Percentiles rank a stretch among this genome's conserved stretches.
These are phyloP conservation scores for Catharanthus roseus DNA, from an alignment of 257 asterid genomes.

Conservation along the genomic window DNA sequence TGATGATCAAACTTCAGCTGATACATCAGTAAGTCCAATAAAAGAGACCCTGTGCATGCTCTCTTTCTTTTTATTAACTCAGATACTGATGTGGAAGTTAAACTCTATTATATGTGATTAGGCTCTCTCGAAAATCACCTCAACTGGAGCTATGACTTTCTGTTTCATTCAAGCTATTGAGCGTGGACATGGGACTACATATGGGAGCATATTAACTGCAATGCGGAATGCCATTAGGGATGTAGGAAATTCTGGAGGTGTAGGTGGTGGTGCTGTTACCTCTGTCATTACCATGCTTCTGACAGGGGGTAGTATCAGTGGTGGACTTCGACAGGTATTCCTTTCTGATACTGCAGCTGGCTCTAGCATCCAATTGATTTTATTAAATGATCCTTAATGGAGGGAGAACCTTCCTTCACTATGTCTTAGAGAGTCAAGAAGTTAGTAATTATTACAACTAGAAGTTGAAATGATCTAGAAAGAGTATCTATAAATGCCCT, in stretches of 20 bases:
- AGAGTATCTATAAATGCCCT: not conserved
- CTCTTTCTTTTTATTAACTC: not conserved
- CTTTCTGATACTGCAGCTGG: slow-evolving; percentile 1
- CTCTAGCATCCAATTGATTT: not conserved
- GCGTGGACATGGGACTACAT: slow-evolving; percentile 76
- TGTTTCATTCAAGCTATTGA: slow-evolving; percentile 98
- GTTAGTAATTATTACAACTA: not conserved
- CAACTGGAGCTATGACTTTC: slow-evolving; percentile 98
- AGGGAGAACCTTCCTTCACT: not conserved
- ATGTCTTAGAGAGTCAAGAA: no score
- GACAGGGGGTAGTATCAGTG: slow-evolving; percentile 67
- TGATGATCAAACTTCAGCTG: slow-evolving; percentile 92
- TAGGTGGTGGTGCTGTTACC: slow-evolving; percentile 69
- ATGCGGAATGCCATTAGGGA: slow-evolving; percentile 78
- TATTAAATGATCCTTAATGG: not conserved
- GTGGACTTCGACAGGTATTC: slow-evolving; percentile 72
- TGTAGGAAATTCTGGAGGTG: slow-evolving; percentile 53
- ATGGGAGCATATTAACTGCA: slow-evolving; percentile 68
- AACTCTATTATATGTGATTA: slow-evolving; percentile 25
- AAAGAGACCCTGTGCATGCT: not conserved
- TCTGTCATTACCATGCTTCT: slow-evolving; percentile 76
- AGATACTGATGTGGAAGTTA: slow-evolving; percentile 2
- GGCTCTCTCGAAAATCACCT: slow-evolving; percentile 90
- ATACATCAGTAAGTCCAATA: slow-evolving; percentile 69
- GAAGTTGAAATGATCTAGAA: not conserved